phyloP scores from a whole-genome alignment of 2,329 filamentous ascomycete species.

The Keithomyces neogunnii region DNA sequence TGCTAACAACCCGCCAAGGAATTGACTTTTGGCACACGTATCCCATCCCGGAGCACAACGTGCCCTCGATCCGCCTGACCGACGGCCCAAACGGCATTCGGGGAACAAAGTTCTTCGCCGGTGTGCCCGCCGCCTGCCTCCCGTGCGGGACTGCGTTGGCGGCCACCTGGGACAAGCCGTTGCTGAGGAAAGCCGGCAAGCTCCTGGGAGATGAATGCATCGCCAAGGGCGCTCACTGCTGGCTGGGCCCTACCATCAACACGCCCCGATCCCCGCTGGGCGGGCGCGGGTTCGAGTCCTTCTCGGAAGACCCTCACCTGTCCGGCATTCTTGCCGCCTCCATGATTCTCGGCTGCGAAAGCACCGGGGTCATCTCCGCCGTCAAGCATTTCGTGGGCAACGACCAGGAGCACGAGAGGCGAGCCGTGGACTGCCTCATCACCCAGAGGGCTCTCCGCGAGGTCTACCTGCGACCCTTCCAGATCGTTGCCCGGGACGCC shows the following conservation, averaged over 20 bases:
- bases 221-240: conserved; percentile 48
- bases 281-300: conserved; percentile 51
- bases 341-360: conserved; percentile 46
- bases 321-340: conserved; percentile 46
- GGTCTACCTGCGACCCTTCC: conserved; percentile 50
- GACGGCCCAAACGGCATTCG: conserved; percentile 65
- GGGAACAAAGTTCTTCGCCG: conserved; percentile 60
- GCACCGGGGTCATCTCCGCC: conserved; percentile 45
- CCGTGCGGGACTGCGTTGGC: conserved; percentile 51
- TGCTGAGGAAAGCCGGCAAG: conserved; percentile 41
- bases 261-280: conserved; percentile 53
- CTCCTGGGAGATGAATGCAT: conserved; percentile 45
- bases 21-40: conserved; percentile 65
- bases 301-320: conserved; percentile 49
- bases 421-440: conserved; percentile 45
- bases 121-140: conserved; percentile 49
- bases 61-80: conserved; percentile 56
- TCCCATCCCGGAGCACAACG: conserved; percentile 47
- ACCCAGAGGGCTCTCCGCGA: conserved; percentile 49
- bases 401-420: conserved; percentile 52
- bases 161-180: conserved; percentile 46
- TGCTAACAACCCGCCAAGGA: conserved; percentile 25
- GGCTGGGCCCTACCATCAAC: conserved; percentile 55
- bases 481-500: conserved; percentile 44
- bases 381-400: conserved; percentile 56